phyloP scores from a whole-genome alignment of 1,139 yeast species.

The Geotrichum citri-aurantii region DNA sequence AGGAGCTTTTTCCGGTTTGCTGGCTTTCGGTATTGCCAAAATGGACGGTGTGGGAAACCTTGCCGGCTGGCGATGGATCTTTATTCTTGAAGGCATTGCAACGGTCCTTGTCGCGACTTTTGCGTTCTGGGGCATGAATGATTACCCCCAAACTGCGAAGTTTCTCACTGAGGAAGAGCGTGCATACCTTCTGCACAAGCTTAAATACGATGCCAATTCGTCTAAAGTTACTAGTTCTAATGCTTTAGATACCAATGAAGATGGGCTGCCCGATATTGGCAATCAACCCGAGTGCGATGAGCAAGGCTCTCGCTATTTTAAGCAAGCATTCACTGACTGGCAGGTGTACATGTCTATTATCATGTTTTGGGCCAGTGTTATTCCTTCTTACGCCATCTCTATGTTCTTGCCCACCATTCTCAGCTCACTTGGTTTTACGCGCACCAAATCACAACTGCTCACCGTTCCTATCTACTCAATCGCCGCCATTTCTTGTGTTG shows the following conservation, averaged over 20 bases:
- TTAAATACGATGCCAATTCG: conserved; percentile 32
- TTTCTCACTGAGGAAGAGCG: conserved; percentile 47
- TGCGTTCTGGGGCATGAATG: conserved; percentile 47
- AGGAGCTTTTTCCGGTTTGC: conserved; percentile 26
- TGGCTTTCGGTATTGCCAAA: conserved; percentile 38
- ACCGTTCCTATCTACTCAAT: conserved; percentile 36
- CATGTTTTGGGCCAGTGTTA: conserved; percentile 20
- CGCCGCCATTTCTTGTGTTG: conserved; percentile 34
- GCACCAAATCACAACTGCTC: conserved; percentile 28
- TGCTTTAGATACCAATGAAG: not conserved
- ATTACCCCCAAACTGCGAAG: conserved; percentile 44
- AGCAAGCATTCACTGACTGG: conserved; percentile 33
- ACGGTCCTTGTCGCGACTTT: conserved; percentile 20
- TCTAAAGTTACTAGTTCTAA: conserved; percentile 13
- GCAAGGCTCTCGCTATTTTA: conserved; percentile 24
- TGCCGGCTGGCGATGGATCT: conserved; percentile 16
- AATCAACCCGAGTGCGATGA: conserved; percentile 6
- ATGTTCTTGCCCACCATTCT: conserved; percentile 36
- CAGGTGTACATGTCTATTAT: conserved; percentile 26
- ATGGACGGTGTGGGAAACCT: conserved; percentile 22
- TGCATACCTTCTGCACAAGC: conserved; percentile 43
- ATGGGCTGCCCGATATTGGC: not conserved
- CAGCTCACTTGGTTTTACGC: conserved; percentile 29
- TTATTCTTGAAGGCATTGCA: conserved; percentile 12
- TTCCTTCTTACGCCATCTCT: conserved; percentile 27